Evolutionary conservation across 495 filamentous ascomycete species (phyloP).

Genomic region (Penicillium mononematosum): DNA sequence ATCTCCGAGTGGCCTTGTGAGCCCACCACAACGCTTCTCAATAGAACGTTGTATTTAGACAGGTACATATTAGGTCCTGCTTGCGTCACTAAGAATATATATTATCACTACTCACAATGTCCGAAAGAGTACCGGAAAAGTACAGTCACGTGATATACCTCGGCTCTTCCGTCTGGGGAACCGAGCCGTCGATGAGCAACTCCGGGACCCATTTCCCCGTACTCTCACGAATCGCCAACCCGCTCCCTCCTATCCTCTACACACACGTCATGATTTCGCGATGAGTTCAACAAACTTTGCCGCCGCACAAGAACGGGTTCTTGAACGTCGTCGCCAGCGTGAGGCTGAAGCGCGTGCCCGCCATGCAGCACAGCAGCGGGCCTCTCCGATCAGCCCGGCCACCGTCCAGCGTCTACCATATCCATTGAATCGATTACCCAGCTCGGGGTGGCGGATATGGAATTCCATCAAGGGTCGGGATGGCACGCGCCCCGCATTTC

Average conservation of each 20-base stretch:
- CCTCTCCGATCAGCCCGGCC: constrained; percentile 54
- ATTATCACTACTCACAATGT: neutral
- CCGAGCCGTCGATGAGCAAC: constrained; percentile 23
- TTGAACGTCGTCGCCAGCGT: constrained; percentile 71
- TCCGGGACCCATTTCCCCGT: constrained; percentile 17
- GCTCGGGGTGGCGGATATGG: constrained; percentile 61
- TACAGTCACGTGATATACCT: constrained; percentile 20
- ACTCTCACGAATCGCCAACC: neutral
- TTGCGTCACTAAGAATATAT: neutral
- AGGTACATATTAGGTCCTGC: neutral
- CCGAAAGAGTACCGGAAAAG: neutral
- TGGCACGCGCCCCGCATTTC: constrained; percentile 79
- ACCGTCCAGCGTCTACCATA: constrained; percentile 60
- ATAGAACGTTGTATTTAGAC: neutral
- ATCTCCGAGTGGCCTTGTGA: neutral
- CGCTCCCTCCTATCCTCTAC: constrained; percentile 5
- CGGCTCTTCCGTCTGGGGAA: constrained; percentile 39
- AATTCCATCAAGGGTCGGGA: constrained; percentile 70
- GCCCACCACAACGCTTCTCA: neutral
- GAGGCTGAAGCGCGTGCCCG: constrained; percentile 60
- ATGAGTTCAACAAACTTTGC: constrained; percentile 81
- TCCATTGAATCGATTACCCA: constrained; percentile 59
- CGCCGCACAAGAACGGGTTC: constrained; percentile 78
- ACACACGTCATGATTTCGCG: constrained; percentile 40
- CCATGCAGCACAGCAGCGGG: constrained; percentile 53